A percentile compares a stretch with the other conserved stretches of the same genome.
Evolutionary conservation across 192 early-diverging fungal species (phyloP).

Genomic region (Neocallimastix lanati): DNA sequence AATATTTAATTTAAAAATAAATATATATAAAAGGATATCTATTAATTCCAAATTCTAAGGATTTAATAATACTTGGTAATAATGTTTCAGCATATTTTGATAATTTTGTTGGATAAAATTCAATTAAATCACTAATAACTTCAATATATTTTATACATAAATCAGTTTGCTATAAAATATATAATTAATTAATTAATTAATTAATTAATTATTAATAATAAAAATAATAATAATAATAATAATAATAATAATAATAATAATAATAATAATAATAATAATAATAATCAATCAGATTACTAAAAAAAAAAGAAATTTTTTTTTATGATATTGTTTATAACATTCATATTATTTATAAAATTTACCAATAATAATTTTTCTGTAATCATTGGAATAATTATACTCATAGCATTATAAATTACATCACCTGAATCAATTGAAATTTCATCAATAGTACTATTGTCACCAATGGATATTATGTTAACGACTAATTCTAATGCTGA

Average conservation of each 20-base stretch:
- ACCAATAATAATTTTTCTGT: conserved; percentile 51
- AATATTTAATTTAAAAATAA: no score
- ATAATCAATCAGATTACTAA: no score
- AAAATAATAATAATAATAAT: no score
- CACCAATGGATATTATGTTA: not conserved
- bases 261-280: no score
- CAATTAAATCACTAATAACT: conserved; percentile 40
- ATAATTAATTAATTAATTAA: conserved; percentile 41
- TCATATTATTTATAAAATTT: no score
- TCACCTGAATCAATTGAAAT: conserved; percentile 14
- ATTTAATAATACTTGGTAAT: conserved; percentile 32
- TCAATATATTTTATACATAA: conserved; percentile 45
- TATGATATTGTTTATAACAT: no score
- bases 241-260: no score
- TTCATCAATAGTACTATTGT: not conserved
- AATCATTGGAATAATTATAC: conserved; percentile 50
- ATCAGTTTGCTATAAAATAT: conserved; percentile 42
- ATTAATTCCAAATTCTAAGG: conserved; percentile 40
- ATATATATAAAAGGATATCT: no score
- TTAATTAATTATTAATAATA: conserved; percentile 19
- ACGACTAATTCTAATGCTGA: not conserved
- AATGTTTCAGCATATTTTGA: conserved; percentile 20
- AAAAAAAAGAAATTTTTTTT: no score
- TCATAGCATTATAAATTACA: conserved; percentile 52
- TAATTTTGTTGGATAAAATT: conserved; percentile 43